Evolutionary conservation across 202 grass and related monocot species (phyloP).

Genomic region (Hordeum pubiflorum): DNA sequence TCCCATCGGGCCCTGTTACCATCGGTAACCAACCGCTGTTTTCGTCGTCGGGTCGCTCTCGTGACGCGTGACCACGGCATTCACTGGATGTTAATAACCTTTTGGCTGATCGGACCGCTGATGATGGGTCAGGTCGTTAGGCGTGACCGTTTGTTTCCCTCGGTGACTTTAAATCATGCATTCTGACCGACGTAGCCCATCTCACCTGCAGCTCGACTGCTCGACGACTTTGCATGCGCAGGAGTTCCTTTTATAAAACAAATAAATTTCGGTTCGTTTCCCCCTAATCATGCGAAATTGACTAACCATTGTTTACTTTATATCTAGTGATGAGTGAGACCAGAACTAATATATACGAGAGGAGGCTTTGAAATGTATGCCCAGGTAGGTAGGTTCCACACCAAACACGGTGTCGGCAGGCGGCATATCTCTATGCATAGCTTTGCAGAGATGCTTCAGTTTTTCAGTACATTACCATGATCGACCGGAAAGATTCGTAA

Average conservation of each 20-base stretch:
- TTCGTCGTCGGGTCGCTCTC: slow-evolving; percentile 25
- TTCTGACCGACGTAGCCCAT: not conserved
- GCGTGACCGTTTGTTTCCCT: not conserved
- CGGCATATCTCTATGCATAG: not conserved
- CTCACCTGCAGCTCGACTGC: not conserved
- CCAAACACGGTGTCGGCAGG: slow-evolving; percentile 43
- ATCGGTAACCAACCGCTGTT: not conserved
- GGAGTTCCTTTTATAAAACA: too few relatives aligned
- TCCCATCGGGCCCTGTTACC: slow-evolving; percentile 10
- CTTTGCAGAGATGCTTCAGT: slow-evolving; percentile 41
- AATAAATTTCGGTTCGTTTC: not conserved
- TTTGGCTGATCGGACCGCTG: not conserved
- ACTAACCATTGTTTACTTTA: not conserved
- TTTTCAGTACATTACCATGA: slow-evolving; percentile 1
- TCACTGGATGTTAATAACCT: not conserved
- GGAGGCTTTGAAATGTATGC: not conserved
- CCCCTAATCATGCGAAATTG: not conserved
- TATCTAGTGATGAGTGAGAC: not conserved
- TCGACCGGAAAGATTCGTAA: too few relatives aligned
- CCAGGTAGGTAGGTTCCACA: slow-evolving; percentile 18
- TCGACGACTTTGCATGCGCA: not conserved
- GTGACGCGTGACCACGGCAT: slow-evolving; percentile 4
- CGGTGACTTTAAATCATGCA: not conserved
- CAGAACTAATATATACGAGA: not conserved
- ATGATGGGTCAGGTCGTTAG: not conserved